A percentile compares a stretch with the other conserved stretches of the same genome.
phyloP scores from a whole-genome alignment of 345 rosid species.

The Fremontodendron californicum region DNA sequence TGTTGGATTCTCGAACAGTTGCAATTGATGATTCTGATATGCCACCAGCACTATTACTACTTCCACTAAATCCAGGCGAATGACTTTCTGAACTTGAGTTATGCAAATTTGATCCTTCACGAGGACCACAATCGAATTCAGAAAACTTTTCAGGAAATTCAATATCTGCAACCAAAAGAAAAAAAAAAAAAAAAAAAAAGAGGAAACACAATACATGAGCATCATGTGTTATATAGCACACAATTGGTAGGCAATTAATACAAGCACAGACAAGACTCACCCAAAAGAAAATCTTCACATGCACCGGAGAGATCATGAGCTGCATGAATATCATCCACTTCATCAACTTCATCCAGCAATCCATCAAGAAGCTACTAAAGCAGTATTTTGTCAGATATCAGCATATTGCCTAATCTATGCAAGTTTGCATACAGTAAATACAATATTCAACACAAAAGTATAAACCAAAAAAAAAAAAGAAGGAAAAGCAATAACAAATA shows the following conservation, averaged over 20 bases:
- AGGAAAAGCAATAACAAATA: background rate
- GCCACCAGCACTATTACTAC: conserved; percentile 33
- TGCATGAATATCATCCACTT: conserved; percentile 63
- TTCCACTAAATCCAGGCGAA: conserved; percentile 14
- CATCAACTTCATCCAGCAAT: conserved; percentile 62
- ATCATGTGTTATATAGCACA: background rate
- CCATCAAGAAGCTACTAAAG: conserved; percentile 73
- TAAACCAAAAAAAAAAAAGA: background rate
- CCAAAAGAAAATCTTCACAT: conserved; percentile 49
- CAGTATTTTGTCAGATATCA: conserved; percentile 21
- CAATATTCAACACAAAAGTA: background rate
- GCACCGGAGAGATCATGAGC: conserved; percentile 43
- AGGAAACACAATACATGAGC: background rate
- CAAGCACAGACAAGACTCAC: conserved; percentile 25
- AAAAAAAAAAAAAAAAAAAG: background rate
- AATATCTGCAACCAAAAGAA: conserved; percentile 44
- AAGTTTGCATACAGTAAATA: background rate
- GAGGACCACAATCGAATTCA: conserved; percentile 32
- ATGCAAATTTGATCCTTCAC: conserved; percentile 25
- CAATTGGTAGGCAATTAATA: background rate
- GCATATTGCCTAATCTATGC: conserved; percentile 12
- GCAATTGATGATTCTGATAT: conserved; percentile 49
- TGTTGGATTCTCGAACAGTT: conserved; percentile 35
- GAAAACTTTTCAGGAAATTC: conserved; percentile 24
- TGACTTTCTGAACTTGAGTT: conserved; percentile 58